A percentile compares a stretch with the other conserved stretches of the same genome.
phyloP scores from a whole-genome alignment of 106 monocot species.

The Apostasia ramifera region DNA sequence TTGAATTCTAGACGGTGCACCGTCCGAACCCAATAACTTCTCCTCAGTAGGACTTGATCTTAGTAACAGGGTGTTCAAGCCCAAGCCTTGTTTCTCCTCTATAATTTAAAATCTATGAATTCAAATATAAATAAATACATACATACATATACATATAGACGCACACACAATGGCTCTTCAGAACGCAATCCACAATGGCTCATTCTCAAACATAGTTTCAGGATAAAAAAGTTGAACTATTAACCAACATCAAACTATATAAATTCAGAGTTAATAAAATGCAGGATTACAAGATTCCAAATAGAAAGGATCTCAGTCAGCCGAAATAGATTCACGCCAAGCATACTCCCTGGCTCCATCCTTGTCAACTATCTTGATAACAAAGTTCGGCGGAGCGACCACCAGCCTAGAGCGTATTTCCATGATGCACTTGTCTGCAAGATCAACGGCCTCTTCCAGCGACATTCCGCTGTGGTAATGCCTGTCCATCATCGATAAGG shows the following conservation, averaged over 20 bases:
- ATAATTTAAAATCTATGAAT: background rate
- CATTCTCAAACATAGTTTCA: too few relatives aligned
- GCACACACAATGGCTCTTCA: too few relatives aligned
- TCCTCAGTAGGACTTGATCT: too few relatives aligned
- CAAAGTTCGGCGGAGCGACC: slow-evolving; percentile 76
- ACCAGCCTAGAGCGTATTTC: slow-evolving; percentile 78
- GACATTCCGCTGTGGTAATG: slow-evolving; percentile 73
- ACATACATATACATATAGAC: background rate
- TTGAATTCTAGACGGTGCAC: too few relatives aligned
- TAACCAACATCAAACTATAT: too few relatives aligned
- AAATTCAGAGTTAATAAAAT: background rate
- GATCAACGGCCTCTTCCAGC: slow-evolving; percentile 64
- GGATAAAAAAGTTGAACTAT: too few relatives aligned
- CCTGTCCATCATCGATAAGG: slow-evolving; percentile 73
- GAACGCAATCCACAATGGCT: too few relatives aligned
- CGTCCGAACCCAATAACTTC: too few relatives aligned
- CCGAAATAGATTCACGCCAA: slow-evolving; percentile 64
- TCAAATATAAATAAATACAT: background rate
- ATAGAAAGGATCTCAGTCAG: background rate
- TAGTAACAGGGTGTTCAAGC: too few relatives aligned
- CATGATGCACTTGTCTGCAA: slow-evolving; percentile 67
- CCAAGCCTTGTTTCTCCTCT: too few relatives aligned
- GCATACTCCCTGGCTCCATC: slow-evolving; percentile 83
- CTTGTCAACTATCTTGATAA: slow-evolving; percentile 92
- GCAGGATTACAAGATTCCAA: background rate